Base-by-base conservation (phyloP, 305 asterid species). In the Lippia alba region DNA sequence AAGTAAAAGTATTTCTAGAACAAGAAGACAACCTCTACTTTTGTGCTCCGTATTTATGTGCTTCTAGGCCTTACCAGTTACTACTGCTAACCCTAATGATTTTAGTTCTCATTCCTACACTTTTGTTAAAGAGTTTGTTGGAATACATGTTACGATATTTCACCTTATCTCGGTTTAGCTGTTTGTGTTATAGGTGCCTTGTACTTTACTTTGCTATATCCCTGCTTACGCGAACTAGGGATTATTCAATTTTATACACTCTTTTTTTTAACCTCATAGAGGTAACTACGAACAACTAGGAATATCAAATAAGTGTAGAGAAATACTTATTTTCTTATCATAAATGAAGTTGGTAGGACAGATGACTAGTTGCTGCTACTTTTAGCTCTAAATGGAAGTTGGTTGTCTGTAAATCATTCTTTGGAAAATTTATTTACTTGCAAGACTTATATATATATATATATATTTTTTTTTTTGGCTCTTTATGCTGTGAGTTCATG, bases 401-500 rank as follows among this genome's bases (percentile, higher is more conserved):
- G 54, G 20, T 18, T 62, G 54, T 39, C 18, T 19, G 44, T 56
- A 24, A 50, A 36, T 11, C 33, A 30, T 4, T 56, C 5, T 45
- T 15, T 45, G 34, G 46, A 34, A 44, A 56, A 50, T 40, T 36
- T 36, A 36, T 36, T 61, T 51, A 24, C 30, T 48, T 49, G 2
- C 18, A 54, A 56, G 1, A n/a, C 12, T 32, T 18, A 59, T 6
- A 20, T 3, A 6, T 48, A n/a, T n/a, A n/a, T n/a, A n/a, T n/a
- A n/a, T n/a, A n/a, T n/a, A n/a, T n/a, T n/a, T n/a, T n/a, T n/a
- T 64, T 57, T 4, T 41, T 34, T 45, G 7, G 18, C 17, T 24
- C 59, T 64, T 48, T 61, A 46, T 65, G 59, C 9, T 64, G 30
- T 56, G 66, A 30, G n/a, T 69, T 56, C 68, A 36, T 30, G 41